Conservation (phyloP, 2,329 filamentous ascomycete genomes). For the Cadophora luteo-olivacea region DNA sequence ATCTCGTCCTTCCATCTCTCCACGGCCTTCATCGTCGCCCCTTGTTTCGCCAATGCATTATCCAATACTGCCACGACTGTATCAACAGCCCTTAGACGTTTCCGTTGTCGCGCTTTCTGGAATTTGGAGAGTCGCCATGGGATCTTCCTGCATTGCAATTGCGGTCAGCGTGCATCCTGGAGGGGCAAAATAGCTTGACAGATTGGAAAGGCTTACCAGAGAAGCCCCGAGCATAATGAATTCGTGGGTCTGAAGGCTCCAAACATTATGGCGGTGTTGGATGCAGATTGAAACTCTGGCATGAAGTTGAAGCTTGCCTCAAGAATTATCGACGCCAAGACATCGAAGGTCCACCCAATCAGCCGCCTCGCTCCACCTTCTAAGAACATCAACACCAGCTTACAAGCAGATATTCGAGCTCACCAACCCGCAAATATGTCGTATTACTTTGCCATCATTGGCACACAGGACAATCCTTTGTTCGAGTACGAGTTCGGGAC, state of each 20-base stretch:
- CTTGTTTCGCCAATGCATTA: slow-evolving; percentile 75
- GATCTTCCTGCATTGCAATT: slow-evolving; percentile 71
- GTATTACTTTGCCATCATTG: slow-evolving; percentile 98
- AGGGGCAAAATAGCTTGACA: background rate
- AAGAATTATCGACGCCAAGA: slow-evolving; percentile 39
- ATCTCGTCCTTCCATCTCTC: slow-evolving; percentile 95
- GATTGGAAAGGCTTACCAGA: slow-evolving; percentile 65
- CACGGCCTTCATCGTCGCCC: slow-evolving; percentile 75
- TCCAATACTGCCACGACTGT: slow-evolving; percentile 84
- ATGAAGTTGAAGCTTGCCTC: slow-evolving; percentile 26
- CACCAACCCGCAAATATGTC: slow-evolving; percentile 68
- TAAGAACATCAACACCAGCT: slow-evolving; percentile 21
- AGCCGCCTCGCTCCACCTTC: slow-evolving; percentile 29
- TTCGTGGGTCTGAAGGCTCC: slow-evolving; percentile 82
- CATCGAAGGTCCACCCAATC: slow-evolving; percentile 36
- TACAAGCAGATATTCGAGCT: slow-evolving; percentile 1
- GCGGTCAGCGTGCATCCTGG: slow-evolving; percentile 27
- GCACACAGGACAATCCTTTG: slow-evolving; percentile 92
- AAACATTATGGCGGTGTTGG: slow-evolving; percentile 67
- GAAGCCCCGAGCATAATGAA: slow-evolving; percentile 77
- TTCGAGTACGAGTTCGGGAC: slow-evolving; percentile 98
- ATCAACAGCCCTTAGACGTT: slow-evolving; percentile 85
- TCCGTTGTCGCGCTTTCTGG: slow-evolving; percentile 87
- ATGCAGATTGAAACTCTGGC: background rate
- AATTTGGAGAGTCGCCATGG: slow-evolving; percentile 93